Conservation (phyloP, 2,329 filamentous ascomycete species). For the Neonectria hederae region DNA sequence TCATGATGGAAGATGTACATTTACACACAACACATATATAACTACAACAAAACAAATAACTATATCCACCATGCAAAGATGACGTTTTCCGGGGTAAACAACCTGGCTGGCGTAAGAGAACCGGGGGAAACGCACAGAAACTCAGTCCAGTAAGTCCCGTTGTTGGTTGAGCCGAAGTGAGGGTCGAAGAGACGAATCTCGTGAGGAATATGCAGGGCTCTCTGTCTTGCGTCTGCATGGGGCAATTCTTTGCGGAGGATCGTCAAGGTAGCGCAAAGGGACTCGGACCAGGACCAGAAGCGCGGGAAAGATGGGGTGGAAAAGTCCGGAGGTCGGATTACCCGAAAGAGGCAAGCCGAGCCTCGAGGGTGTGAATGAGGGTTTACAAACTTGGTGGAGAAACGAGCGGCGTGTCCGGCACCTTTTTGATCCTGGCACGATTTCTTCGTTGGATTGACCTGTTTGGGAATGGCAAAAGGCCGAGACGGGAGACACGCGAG, state of each 20-base stretch:
- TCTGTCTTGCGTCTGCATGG: background rate
- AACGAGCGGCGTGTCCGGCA: constrained; percentile 1
- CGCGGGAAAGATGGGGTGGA: background rate
- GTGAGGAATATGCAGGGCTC: too few relatives aligned
- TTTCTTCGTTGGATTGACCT: background rate
- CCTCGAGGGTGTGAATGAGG: constrained; percentile 19
- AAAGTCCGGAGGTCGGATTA: constrained; percentile 24
- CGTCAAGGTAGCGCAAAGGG: background rate
- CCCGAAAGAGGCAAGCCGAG: constrained; percentile 34
- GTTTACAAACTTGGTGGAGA: constrained; percentile 4
- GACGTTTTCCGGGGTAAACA: constrained; percentile 2
- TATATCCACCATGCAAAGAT: background rate
- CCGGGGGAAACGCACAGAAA: constrained; percentile 1
- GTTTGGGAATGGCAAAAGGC: background rate
- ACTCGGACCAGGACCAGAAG: background rate
- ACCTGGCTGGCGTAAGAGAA: too few relatives aligned
- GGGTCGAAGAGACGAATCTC: background rate
- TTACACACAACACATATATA: constrained; percentile 28
- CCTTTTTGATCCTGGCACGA: background rate
- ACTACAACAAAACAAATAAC: constrained; percentile 23
- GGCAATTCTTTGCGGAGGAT: constrained; percentile 18
- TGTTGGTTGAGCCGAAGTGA: background rate
- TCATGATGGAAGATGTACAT: constrained; percentile 26
- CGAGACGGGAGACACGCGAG: background rate
- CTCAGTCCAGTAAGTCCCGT: background rate